Base-by-base conservation (phyloP, 768 basidiomycete genomes). In the Cantharellus anzutake region DNA sequence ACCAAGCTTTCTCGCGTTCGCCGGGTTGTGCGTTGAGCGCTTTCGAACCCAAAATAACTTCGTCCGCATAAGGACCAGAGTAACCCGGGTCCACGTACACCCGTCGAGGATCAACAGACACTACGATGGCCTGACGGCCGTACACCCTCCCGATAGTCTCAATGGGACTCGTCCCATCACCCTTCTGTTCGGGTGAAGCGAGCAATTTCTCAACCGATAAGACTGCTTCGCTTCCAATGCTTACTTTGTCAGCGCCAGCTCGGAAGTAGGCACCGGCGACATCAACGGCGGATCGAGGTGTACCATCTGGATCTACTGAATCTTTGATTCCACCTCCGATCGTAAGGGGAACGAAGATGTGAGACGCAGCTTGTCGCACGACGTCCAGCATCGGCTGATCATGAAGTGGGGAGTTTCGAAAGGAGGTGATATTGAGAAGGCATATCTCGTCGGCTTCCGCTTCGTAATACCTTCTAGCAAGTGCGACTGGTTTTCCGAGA, bases 371-470 rank as follows among this genome's bases (percentile, higher is more conserved):
- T 0, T 82, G 82, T 59, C 85, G 83, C 48, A 98, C 89, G 66
- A 99, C 87, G 41, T 89, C 87, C 59, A 99, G 80, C 96, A 99
- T 98, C 0, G 96, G 96, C 72, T 99, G 96, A 71, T 98, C 96
- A 51, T 77, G 83, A 41, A 99, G 76, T 0, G 96, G 93, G 11
- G 91, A 97, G 67, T 87, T 84, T 62, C 96, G 87, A 80, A 99
- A 99, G 63, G 94, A 96, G 14, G 96, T 99, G 76, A 99, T 99
- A 73, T 99, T 99, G 69, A 99, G 84, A 63, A 99, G 82, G 69
- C 91, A 96, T 41, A 99, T 76, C 72, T 99, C 96, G 71, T 99
- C 96, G 52, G 94, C 94, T 40, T 92, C 92, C 40, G 82, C 80
- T 5, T 73, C 69, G 71, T 84, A 98, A 73, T 99, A 98, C 64